Base-by-base conservation (phyloP, 1,284 basidiomycete species). In the Sanghuangporus sanghuang region DNA sequence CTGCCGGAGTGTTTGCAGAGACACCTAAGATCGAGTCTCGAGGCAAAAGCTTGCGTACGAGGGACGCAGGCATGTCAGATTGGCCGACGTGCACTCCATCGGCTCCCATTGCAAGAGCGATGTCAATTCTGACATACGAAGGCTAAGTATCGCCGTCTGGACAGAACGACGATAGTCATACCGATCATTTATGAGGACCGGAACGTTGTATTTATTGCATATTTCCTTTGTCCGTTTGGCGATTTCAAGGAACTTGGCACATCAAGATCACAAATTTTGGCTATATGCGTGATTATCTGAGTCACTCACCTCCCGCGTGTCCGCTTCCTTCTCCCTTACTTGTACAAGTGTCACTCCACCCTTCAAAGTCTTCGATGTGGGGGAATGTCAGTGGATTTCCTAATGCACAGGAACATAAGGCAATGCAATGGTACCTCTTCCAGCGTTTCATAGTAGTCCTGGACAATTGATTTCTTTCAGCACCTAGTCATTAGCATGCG, bases 301-400 rank as follows among this genome's bases (percentile, higher is more conserved):
- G n/a, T 40, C 64, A 75, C 77, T 58, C 58, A 89, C 92, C 75
- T 95, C 90, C 32, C 82, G 81, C 0, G 93, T 95, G 67, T 94
- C 92, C 0, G 82, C 75, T 7, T 83, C 76, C 75, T 97, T 97
- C 76, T 96, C 95, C 53, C 95, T 81, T 12, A 96, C 81, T 74
- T 98, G 96, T 0, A 97, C 93, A 40, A 96, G 72, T 0, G 93
- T 95, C 0, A 97, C 95, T 12, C 95, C 92, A 27, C 95, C 94
- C 71, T 86, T 77, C 7, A 96, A 77, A 1, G 94, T 84, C 86
- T 93, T 23, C 11, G 23, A 35, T 14, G n/a, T 18, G 6, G 4
- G 23, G 14, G 18, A 27, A 6, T 16, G 50, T 27, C 50, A 27
- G 6, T 52, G 11, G 16, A 7, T 52, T 32, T 23, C 18, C 27